A percentile compares a stretch with the other conserved stretches of the same genome.
Conservation (phyloP, 108 stramenopile genomes). For the Cyclostephanos invisitatus region DNA sequence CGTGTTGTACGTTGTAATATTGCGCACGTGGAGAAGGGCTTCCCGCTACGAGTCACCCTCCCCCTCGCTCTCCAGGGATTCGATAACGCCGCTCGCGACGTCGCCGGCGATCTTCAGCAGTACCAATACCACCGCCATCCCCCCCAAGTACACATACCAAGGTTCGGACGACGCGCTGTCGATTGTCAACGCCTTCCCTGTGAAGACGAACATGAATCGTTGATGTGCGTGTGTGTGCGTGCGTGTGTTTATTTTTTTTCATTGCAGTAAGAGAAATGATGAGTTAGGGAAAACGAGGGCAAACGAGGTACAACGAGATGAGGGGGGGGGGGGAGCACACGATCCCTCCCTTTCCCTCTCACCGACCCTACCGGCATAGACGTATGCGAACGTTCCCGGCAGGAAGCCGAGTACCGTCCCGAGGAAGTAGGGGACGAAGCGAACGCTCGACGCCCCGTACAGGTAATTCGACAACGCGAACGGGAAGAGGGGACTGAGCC, state of each 20-base stretch:
- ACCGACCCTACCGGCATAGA: conserved; percentile 66
- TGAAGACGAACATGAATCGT: no score
- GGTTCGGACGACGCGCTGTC: conserved; percentile 53
- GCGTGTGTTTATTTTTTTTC: no score
- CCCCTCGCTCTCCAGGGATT: conserved; percentile 60
- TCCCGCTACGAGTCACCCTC: background rate
- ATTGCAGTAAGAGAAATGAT: background rate
- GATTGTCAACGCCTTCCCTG: conserved; percentile 61
- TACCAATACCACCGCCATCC: conserved; percentile 48
- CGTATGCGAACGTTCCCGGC: conserved; percentile 83
- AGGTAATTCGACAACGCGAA: conserved; percentile 91
- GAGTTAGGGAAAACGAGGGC: background rate
- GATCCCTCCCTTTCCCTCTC: background rate
- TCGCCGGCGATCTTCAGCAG: conserved; percentile 67
- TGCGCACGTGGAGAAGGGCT: no score
- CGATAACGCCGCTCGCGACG: conserved; percentile 64
- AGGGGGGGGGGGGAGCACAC: background rate
- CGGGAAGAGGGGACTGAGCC: conserved; percentile 88
- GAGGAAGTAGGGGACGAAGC: conserved; percentile 67
- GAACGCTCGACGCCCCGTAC: conserved; percentile 82
- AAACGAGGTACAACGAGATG: no score
- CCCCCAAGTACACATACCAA: conserved; percentile 76
- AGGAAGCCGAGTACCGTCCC: conserved; percentile 80
- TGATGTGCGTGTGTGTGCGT: no score
- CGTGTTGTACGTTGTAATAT: no score